Evolutionary conservation across 2,329 filamentous ascomycete genomes (phyloP).

Genomic region (Coniochaeta sp.): DNA sequence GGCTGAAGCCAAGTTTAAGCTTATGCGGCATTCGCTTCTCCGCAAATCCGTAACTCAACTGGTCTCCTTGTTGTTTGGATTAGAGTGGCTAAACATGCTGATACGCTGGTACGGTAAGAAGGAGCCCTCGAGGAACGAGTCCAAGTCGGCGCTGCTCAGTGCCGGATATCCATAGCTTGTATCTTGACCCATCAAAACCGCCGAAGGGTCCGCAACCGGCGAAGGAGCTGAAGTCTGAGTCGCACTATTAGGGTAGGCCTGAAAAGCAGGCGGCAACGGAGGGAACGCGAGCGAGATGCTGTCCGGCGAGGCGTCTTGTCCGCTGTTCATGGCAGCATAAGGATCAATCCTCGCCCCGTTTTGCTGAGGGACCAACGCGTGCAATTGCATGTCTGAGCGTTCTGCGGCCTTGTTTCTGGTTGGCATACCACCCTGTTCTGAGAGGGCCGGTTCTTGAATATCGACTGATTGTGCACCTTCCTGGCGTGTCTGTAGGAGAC

Average conservation of each 20-base stretch:
- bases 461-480: slow-evolving; percentile 20
- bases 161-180: neutral
- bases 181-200: neutral
- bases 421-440: slow-evolving; percentile 17
- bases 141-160: slow-evolving; percentile 12
- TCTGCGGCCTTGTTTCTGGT: neutral
- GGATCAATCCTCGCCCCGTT: neutral
- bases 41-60: neutral
- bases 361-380: too few relatives aligned
- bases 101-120: slow-evolving; percentile 17
- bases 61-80: slow-evolving; percentile 3
- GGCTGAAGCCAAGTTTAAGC: too few relatives aligned
- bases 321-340: slow-evolving; percentile 4
- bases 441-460: slow-evolving; percentile 23
- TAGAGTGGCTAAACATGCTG: slow-evolving; percentile 16
- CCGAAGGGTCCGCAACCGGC: slow-evolving; percentile 1
- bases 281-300: slow-evolving; percentile 26
- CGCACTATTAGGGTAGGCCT: slow-evolving; percentile 12
- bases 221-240: slow-evolving; percentile 10
- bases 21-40: neutral
- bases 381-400: too few relatives aligned
- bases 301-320: slow-evolving; percentile 16
- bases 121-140: slow-evolving; percentile 16
- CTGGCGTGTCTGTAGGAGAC: slow-evolving; percentile 20
- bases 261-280: slow-evolving; percentile 22